These are phyloP conservation scores for Rosa rugosa DNA, from an alignment of 306 rosid species.

Conservation along the genomic window DNA sequence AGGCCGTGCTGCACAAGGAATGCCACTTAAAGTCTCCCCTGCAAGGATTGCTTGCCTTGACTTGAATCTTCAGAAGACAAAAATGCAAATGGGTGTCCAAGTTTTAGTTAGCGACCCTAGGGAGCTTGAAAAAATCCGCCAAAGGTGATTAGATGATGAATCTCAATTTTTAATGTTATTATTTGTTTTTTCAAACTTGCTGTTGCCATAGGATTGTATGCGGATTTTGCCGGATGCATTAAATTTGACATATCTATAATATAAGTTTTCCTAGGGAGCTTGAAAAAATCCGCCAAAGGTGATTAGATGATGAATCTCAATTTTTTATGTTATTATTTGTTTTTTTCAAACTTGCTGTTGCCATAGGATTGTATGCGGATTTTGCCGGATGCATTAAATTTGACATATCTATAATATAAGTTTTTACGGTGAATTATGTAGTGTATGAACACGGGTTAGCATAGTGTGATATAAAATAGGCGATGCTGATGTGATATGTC, in stretches of 20 bases:
- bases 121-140: slow-evolving; percentile 97
- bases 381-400: neutral
- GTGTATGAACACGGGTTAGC: neutral
- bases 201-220: too few relatives aligned
- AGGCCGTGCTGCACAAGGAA: slow-evolving; percentile 99
- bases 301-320: neutral
- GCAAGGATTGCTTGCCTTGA: slow-evolving; percentile 95
- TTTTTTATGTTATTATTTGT: too few relatives aligned
- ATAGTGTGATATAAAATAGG: neutral
- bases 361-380: neutral
- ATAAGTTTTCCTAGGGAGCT: slow-evolving; percentile 99
- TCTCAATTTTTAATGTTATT: neutral
- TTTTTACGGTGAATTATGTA: neutral
- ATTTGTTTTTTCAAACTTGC: too few relatives aligned
- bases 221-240: too few relatives aligned
- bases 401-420: neutral
- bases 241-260: too few relatives aligned
- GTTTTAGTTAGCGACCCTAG: slow-evolving; percentile 86
- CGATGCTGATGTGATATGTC: neutral
- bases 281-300: slow-evolving; percentile 97
- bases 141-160: slow-evolving; percentile 49
- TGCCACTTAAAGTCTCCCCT: slow-evolving; percentile 91
- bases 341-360: neutral
- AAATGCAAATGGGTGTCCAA: slow-evolving; percentile 99
- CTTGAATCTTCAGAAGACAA: slow-evolving; percentile 98